Base-by-base conservation (phyloP, 2,329 filamentous ascomycete genomes). In the Cordyceps sp. region DNA sequence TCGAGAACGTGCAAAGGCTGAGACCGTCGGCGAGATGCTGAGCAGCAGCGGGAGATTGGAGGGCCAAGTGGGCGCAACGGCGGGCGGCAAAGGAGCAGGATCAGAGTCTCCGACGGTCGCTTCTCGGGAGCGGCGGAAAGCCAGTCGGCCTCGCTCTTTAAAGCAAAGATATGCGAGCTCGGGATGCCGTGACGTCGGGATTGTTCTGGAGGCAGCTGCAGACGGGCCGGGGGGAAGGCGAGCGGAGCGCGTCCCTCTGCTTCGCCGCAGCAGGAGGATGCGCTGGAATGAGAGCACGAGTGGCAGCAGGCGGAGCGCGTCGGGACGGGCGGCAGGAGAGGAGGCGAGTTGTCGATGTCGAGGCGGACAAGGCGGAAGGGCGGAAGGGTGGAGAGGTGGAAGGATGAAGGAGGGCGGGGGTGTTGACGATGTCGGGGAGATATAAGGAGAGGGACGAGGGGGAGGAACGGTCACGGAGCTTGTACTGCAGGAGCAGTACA, bases 1-100 rank as follows among this genome's bases (percentile, higher is more conserved):
- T 27, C 31, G 30, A 32, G 31, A 28, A 31, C 26, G 31, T 33
- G 32, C 29, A 25, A 36, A 33, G 29, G 26, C 26, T 27, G 14
- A 16, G 15, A 16, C 15, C 6, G 26, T 14, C 16, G 13, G 15
- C 18, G 14, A 16, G 18, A 12, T 17, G 16, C 18, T 25, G 26
- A 27, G 26, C 15, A 14, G 8, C 26, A 27, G 26, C 26, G 26
- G 18, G 26, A 27, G 15, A 9, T 14, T 27, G 8, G 13, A 27
- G 14, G 15, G 18, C 18, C 15, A 27, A 27, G 26, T 10, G 7
- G 26, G 26, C 10, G 12, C 9, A 12, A n/a, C n/a, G n/a, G n/a
- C n/a, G n/a, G n/a, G n/a, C n/a, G n/a, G n/a, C n/a, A n/a, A n/a
- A n/a, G n/a, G n/a, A n/a, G n/a, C n/a, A n/a, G n/a, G n/a, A n/a